Evolutionary conservation across 2,329 filamentous ascomycete species (phyloP).

Genomic region (Incumbomyces delicatus): DNA sequence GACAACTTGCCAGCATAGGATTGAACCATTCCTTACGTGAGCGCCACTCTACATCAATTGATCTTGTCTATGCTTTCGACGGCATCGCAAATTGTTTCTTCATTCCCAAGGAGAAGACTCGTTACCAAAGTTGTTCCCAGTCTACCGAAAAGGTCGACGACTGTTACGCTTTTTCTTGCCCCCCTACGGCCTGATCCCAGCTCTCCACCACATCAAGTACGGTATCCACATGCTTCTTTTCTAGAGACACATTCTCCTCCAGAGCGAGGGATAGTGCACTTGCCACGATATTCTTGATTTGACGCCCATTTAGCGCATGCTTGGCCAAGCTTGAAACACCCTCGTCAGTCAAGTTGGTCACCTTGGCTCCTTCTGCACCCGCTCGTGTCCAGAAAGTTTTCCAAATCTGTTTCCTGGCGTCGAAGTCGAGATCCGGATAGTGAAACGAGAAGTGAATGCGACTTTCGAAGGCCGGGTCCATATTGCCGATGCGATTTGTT

Average conservation of each 20-base stretch:
- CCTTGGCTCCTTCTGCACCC: background rate
- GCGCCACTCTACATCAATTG: too few relatives aligned
- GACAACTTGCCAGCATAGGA: too few relatives aligned
- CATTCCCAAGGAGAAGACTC: too few relatives aligned
- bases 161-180: background rate
- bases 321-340: conserved; percentile 2
- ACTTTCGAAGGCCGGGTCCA: conserved; percentile 29
- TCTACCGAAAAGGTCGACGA: too few relatives aligned
- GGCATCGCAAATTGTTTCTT: too few relatives aligned
- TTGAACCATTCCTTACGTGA: too few relatives aligned
- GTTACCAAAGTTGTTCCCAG: too few relatives aligned
- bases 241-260: background rate
- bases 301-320: conserved; percentile 8
- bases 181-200: background rate
- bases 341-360: background rate
- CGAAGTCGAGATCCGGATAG: conserved; percentile 15
- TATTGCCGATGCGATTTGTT: conserved; percentile 35
- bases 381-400: conserved; percentile 3
- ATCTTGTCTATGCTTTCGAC: too few relatives aligned
- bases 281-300: conserved; percentile 10
- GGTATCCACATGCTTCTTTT: conserved; percentile 3
- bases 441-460: conserved; percentile 8
- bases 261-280: background rate
- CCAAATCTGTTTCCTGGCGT: conserved; percentile 5
- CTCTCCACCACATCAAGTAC: conserved; percentile 3